A percentile compares a stretch with the other conserved stretches of the same genome.
phyloP scores from a whole-genome alignment of 345 rosid genomes.

The Erucastrum elatum region DNA sequence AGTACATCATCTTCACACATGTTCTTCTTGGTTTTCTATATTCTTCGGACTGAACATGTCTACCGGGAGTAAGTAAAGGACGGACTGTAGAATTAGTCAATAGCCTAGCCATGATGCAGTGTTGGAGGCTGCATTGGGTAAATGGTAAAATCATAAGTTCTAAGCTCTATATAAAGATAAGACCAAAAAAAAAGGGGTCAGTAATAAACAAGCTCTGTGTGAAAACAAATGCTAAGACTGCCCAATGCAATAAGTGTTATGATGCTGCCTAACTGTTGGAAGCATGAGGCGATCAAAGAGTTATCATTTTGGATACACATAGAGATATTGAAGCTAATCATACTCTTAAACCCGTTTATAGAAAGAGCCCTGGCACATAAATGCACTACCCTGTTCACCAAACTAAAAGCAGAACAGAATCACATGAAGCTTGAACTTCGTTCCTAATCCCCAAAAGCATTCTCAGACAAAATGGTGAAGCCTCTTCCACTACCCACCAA shows the following conservation, averaged over 20 bases:
- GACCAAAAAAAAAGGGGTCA: neutral
- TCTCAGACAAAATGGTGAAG: too few species aligned
- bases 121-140: constrained; percentile 45
- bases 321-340: neutral
- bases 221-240: too few species aligned
- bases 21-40: neutral
- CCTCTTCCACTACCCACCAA: neutral
- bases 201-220: too few species aligned
- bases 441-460: too few species aligned
- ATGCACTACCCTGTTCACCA: neutral
- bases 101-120: constrained; percentile 60
- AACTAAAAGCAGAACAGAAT: neutral
- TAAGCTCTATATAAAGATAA: neutral
- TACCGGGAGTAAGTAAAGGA: constrained; percentile 43
- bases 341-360: neutral
- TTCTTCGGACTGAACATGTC: neutral
- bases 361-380: constrained; percentile 3
- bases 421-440: too few species aligned
- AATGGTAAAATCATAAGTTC: neutral
- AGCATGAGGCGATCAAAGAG: neutral
- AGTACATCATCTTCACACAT: neutral
- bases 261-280: too few species aligned
- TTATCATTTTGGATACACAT: neutral
- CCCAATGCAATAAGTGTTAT: too few species aligned
- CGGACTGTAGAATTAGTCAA: constrained; percentile 54